Base-by-base conservation (phyloP, 768 basidiomycete species). In the Coprinopsis cinerea region DNA sequence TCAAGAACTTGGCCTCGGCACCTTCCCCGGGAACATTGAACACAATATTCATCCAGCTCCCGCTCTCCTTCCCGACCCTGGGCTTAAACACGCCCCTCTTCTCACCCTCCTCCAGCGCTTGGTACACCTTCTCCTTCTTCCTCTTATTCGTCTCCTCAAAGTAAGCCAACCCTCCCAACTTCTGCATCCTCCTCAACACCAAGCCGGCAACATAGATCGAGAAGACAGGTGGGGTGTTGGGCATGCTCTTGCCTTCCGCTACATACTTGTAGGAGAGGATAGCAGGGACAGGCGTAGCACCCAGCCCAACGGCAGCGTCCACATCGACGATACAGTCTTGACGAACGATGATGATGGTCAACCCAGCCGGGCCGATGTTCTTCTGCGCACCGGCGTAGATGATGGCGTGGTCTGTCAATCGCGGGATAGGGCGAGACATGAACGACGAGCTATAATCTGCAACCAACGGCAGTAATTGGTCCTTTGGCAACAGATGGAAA, bases 321-420 rank as follows among this genome's bases (percentile, higher is more conserved):
- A 90, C 85, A 62, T 89, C 91, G 61, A 94, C 92, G 61, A 97
- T 73, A 63, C 94, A 86, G 68, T 96, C 93, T 52, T 95, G 82
- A n/a, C 90, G 81, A 18, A 97, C 90, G 69, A 99, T 96, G 58
- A 94, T 72, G 65, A 99, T 79, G 13, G 92, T 92, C 20, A 96
- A 71, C 1, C 96, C 96, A 0, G 96, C 85, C 2, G 96, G 96
- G 6, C 95, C 94, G 44, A 98, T 71, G 66, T 99, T 99, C 75
- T 99, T 99, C 70, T 99, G 96, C 20, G 88, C 96, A 41, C 96
- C 96, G 5, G 94, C 96, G 64, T 85, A 98, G 59, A 99, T 87
- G 61, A 98, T 75, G 3, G 92, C 94, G 65, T 97, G 93, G 65
- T 89, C 88, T 24, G 82, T 83, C 52, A 97, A 75, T 54, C 78